Evolutionary conservation across 2,329 filamentous ascomycete genomes (phyloP), one percentile per base, ranked within the genome.

Genomic region (Trichophyton benhamiae): DNA sequence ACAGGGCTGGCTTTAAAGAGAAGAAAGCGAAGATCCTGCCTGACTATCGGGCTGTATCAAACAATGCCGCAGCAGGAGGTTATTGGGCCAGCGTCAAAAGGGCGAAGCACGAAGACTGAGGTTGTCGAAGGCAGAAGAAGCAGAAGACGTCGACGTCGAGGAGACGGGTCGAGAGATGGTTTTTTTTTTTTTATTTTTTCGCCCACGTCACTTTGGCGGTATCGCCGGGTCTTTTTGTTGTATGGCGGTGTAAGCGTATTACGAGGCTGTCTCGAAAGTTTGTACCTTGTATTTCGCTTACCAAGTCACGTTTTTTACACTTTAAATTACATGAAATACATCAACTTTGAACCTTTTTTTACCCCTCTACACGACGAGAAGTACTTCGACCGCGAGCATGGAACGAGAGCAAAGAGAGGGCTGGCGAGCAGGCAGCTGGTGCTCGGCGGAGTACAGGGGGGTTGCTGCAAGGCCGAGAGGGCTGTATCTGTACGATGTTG

Each of bases 11-110:
- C 49, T 53, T 53, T 53, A 30, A 53, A 25, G n/a, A 17, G 22
- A 53, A 22, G 49, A 53, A 22, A 33, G 49, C n/a, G 49, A 53
- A 53, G 49, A 53, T 53, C 33, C 49, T 53, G 49, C 49, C 49
- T 33, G 49, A 30, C 25, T 53, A 33, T 53, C 49, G 25, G 49
- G 49, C 49, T 33, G 49, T 27, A 53, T 53, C 15, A 17, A 53
- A 53, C 49, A 53, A 33, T 33, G 49, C 49, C 49, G 13, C 49
- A 30, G 49, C 33, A 38, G 33, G 33, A 38, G 33, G 11, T 38
- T 38, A 38, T 38, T 38, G 33, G 33, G 33, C 33, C 33, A 38
- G 33, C 33, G 33, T 25, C 9, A 33, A 25, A n/a, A n/a, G 49
- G 13, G 22, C n/a, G 44, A 48, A 48, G 44, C 44, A 9, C 17